Evolutionary conservation across 2,329 filamentous ascomycete genomes (phyloP), one percentile per base, ranked within the genome.

Genomic region (Calonectria hawksworthii): DNA sequence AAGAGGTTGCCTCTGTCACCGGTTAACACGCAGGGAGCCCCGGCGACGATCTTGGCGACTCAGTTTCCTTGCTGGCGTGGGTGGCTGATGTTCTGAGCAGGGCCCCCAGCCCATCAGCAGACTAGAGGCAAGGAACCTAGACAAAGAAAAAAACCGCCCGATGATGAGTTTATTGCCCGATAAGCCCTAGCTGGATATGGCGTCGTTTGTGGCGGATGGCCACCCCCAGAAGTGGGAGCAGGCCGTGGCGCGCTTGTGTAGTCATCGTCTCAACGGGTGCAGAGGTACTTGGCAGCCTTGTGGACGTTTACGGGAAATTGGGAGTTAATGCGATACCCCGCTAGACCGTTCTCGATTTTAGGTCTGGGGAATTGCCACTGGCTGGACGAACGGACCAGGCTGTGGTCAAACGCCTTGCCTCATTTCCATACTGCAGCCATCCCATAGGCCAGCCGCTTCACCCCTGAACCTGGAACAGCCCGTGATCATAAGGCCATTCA

Each of bases 381-480:
- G n/a, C 66, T 52, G 65, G 71, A 66, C 47, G 59, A 59, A 66
- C 61, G 41, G 59, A 47, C 51, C 61, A 70, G 64, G 70, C 59
- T 66, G 26, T 11, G 34, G 50, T 65, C 51, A 65, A 41, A 28
- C 64, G 36, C 30, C 54, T 38, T 54, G 51, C 51, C 30, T 69
- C 63, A 54, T 69, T 65, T 65, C 59, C 44, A 64, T 41, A 30
- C 56, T 65, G 68, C 50, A 65, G 47, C 38, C 18, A 51, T 56
- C 47, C 47, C 50, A 65, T 65, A 65, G 59, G 68, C n/a, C 26
- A 51, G 36, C 28, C 6, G 28, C 54, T 70, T 23, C 50, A 56
- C 67, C 72, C 72, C 72, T 70, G 67, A 73, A 73, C 72, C 72
- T 70, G 72, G 66, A 56, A 66, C 66, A 70, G 67, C 68, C 67